These are phyloP conservation scores for Hirsutella minnesotensis DNA, from an alignment of 2,329 filamentous ascomycete genomes.

Conservation along the genomic window DNA sequence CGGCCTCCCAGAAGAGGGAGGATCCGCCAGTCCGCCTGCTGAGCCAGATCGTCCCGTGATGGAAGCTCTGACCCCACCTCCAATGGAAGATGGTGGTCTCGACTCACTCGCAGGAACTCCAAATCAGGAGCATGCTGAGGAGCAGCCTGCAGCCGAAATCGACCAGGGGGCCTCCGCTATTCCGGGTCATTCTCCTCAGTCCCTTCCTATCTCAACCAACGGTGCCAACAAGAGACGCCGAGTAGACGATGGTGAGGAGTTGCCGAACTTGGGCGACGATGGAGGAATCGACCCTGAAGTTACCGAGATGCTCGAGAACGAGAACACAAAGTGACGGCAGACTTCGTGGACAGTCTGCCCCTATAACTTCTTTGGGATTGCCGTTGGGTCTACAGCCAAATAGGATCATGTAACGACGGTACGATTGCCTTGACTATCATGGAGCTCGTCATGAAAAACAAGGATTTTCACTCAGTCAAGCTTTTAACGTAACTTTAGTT, in stretches of 20 bases:
- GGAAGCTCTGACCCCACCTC: slow-evolving; percentile 77
- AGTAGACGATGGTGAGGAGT: slow-evolving; percentile 37
- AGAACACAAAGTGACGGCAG: slow-evolving; percentile 6
- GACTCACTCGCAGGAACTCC: slow-evolving; percentile 7
- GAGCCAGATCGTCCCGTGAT: slow-evolving; percentile 68
- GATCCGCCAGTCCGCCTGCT: slow-evolving; percentile 31
- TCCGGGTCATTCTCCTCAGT: slow-evolving; percentile 33
- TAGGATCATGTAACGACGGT: too few species aligned
- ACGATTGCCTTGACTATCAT: too few species aligned
- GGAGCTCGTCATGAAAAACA: too few species aligned
- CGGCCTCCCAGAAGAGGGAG: slow-evolving; percentile 33
- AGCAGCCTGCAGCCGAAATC: slow-evolving; percentile 8
- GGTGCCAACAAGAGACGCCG: slow-evolving; percentile 46
- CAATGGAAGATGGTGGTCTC: slow-evolving; percentile 32
- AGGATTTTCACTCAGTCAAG: too few species aligned
- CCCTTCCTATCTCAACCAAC: slow-evolving; percentile 35
- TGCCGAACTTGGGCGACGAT: slow-evolving; percentile 41
- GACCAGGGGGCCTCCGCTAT: slow-evolving; percentile 28
- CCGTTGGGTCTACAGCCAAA: too few species aligned
- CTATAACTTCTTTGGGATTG: too few species aligned
- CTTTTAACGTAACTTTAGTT: too few species aligned
- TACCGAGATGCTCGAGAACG: slow-evolving; percentile 40
- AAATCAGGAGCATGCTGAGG: slow-evolving; percentile 8
- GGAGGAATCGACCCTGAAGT: slow-evolving; percentile 47
- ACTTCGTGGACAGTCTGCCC: too few species aligned